Base-by-base conservation (phyloP, 2,329 filamentous ascomycete genomes). In the Metarhizium guizhouense region DNA sequence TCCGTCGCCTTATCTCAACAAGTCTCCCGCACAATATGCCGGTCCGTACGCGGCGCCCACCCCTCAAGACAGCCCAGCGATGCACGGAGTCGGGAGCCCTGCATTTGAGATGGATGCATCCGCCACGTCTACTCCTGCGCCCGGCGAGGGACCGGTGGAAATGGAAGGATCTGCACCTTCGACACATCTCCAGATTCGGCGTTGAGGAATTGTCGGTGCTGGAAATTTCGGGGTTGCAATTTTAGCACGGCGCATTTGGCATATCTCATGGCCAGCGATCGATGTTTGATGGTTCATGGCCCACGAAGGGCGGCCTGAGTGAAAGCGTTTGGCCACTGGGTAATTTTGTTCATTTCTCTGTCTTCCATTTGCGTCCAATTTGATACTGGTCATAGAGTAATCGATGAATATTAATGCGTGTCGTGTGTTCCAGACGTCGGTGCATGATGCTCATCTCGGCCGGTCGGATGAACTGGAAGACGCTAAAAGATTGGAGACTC, bases 21-120 rank as follows among this genome's bases (percentile, higher is more conserved):
- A 14, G 49, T 40, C 29, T 40, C 32, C 49, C n/a, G 16, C 25
- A n/a, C 43, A 52, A 14, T 34, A 16, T 8, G 49, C 40, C 7
- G n/a, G 29, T 16, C 20, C 45, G 16, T 32, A 11, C 14, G 16
- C 29, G 16, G 8, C 16, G 34, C 34, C 50, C 4, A 20, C 32
- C 32, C 14, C 42, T 14, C 29, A 32, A 13, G 29, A 18, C 16
- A 18, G 20, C 34, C 34, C 53, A n/a, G 52, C 55, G 45, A 55
- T 36, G 45, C 11, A 45, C 3, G 47, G n/a, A 6, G 52, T 47
- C 5, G 4, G 3, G 20, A 45, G 47, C 25, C 49, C 52, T 34
- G 36, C 54, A 7, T 60, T 52, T 53, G 61, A 63, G 52, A 60
- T 62, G 58, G 60, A 61, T 18, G 61, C 47, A 8, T 52, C 54